Base-by-base conservation (phyloP, 2,329 filamentous ascomycete genomes). In the Paecilomyces variotii region DNA sequence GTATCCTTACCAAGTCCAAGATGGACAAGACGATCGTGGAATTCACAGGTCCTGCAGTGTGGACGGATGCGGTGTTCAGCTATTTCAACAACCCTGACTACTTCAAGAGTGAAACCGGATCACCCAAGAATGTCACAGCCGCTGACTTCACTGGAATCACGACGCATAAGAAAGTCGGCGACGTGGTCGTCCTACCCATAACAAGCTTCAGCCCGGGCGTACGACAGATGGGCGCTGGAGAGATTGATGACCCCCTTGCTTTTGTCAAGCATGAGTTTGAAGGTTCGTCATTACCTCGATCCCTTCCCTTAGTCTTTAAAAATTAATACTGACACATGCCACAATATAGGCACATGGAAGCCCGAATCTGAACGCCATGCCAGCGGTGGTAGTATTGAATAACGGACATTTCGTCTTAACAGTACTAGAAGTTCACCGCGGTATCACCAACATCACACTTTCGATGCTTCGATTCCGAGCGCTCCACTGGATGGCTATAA, bases 261-360 rank as follows among this genome's bases (percentile, higher is more conserved):
- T 97, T 96, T 79, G 94, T 99, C 61, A 92, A 94, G 77, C 94
- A 99, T 77, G 87, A 91, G 57, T 99, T 99, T 73, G 90, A 96
- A 80, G 94, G 93, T 95, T 78, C 65, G 82, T 73, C 27, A 34
- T 19, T 45, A 12, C 12, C 19, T 53, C 7, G 35, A 24, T 28
- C 49, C 59, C 62, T 54, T 28, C 12, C 28, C n/a, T 50, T 24
- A 49, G 32, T 35, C 24, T 2, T 26, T 53, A 39, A 51, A 39
- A 51, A 28, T 28, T 52, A 27, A 4, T 26, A n/a, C 27, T 52
- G 10, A 52, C 50, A 9, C 51, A 56, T 32, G 11, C 54, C 11
- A 2, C 12, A 12, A 19, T 28, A 2, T 27, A 75, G 72, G 72
- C 30, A 65, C 72, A 30, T 75, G 72, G 72, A 75, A 75, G 61